Conservation (phyloP, 1,284 basidiomycete species). For the Pascua guehoae region DNA sequence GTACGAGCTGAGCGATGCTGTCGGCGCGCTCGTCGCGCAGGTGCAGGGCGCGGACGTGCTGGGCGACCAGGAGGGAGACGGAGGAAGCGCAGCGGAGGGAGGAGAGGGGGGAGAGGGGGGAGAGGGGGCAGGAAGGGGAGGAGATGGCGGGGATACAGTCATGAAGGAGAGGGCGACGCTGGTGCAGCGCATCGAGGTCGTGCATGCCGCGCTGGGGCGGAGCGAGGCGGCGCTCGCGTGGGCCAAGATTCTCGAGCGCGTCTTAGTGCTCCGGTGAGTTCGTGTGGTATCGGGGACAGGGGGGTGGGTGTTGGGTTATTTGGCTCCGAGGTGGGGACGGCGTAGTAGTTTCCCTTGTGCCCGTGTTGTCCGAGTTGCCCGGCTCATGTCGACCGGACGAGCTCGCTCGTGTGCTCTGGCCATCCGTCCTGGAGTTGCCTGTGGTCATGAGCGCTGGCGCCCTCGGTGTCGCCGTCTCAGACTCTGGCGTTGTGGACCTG, state of each 20-base stretch:
- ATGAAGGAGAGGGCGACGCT: constrained; percentile 15
- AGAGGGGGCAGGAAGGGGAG: constrained; percentile 1
- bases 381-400: no score
- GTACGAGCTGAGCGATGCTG: constrained; percentile 55
- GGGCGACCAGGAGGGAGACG: constrained; percentile 5
- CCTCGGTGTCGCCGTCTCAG: no score
- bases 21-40: constrained; percentile 33
- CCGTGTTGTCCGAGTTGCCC: no score
- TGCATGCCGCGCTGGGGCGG: constrained; percentile 69
- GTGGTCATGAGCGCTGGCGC: no score
- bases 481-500: no score
- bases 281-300: not conserved
- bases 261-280: constrained; percentile 66
- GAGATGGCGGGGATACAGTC: no score
- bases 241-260: constrained; percentile 66
- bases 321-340: no score
- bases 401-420: no score
- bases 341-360: no score
- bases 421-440: no score
- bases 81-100: constrained; percentile 1
- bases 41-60: no score
- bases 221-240: constrained; percentile 71
- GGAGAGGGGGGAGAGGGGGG: constrained; percentile 2
- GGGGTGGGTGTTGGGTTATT: no score
- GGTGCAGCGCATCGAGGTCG: constrained; percentile 63